phyloP scores from a whole-genome alignment of 495 filamentous ascomycete species.

The Penicillium daleae region DNA sequence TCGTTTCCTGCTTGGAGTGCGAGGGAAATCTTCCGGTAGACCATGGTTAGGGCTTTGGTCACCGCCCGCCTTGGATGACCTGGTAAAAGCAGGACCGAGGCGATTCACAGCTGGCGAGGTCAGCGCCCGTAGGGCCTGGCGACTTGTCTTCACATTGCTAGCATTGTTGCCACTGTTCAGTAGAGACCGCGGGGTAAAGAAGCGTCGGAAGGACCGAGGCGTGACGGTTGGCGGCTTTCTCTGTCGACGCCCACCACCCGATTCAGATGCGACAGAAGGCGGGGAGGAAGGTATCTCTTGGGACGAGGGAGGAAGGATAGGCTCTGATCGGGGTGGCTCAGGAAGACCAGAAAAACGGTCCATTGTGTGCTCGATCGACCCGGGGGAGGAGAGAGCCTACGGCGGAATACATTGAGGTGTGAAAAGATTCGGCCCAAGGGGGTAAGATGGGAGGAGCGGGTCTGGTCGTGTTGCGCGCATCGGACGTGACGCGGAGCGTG shows the following conservation, averaged over 20 bases:
- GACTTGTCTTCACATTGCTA: constrained; percentile 53
- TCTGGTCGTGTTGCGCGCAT: constrained; percentile 31
- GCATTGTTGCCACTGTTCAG: constrained; percentile 47
- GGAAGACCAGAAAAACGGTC: constrained; percentile 39
- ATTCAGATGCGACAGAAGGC: constrained; percentile 51
- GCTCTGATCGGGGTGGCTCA: constrained; percentile 48
- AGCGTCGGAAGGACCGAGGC: constrained; percentile 73
- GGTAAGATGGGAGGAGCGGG: constrained; percentile 26
- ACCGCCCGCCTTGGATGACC: constrained; percentile 41
- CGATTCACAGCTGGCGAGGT: constrained; percentile 66
- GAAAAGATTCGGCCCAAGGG: constrained; percentile 32
- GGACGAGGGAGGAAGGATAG: constrained; percentile 39
- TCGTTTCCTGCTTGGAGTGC: constrained; percentile 48
- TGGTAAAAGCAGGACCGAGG: constrained; percentile 50
- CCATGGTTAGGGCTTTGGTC: constrained; percentile 33
- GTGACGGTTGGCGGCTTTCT: constrained; percentile 63
- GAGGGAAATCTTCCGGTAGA: constrained; percentile 34
- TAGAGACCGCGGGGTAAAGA: constrained; percentile 75
- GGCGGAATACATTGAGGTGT: constrained; percentile 23
- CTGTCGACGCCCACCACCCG: constrained; percentile 43
- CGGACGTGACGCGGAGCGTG: constrained; percentile 31
- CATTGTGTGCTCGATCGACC: constrained; percentile 40
- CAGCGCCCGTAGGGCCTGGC: constrained; percentile 71
- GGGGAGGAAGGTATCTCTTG: constrained; percentile 51
- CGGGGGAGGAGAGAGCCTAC: constrained; percentile 13